Evolutionary conservation across 805 yeast species (phyloP).

Genomic region (Lipomyces lipofer): DNA sequence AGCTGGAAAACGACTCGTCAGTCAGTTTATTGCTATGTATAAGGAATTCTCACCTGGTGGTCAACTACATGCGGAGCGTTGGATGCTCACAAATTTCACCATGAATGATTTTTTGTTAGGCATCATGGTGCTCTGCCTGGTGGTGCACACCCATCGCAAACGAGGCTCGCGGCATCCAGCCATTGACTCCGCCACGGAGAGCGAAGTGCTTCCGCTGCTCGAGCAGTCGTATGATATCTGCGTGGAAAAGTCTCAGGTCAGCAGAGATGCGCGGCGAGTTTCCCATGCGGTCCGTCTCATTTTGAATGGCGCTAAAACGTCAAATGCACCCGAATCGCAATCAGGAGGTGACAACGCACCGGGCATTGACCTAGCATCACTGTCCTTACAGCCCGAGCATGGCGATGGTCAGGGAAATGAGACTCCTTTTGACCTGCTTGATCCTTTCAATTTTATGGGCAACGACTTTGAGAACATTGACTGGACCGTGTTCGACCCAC

Average conservation of each 20-base stretch:
- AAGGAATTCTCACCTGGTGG: neutral
- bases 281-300: neutral
- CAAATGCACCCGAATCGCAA: neutral
- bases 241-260: neutral
- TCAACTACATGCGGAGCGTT: neutral
- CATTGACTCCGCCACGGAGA: neutral
- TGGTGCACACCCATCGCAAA: neutral
- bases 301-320: neutral
- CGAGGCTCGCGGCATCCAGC: neutral
- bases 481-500: neutral
- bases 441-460: neutral
- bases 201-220: neutral
- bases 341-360: neutral
- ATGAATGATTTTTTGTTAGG: neutral
- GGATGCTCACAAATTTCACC: neutral
- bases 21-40: neutral
- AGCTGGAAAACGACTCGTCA: neutral
- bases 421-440: neutral
- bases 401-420: neutral
- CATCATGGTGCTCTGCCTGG: neutral
- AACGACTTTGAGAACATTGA: neutral
- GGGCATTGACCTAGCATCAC: neutral
- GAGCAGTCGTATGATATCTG: constrained; percentile 1
- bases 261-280: neutral
- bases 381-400: neutral